Conservation (phyloP, 2,329 filamentous ascomycete genomes). For the Dactylellina parvicollis region DNA sequence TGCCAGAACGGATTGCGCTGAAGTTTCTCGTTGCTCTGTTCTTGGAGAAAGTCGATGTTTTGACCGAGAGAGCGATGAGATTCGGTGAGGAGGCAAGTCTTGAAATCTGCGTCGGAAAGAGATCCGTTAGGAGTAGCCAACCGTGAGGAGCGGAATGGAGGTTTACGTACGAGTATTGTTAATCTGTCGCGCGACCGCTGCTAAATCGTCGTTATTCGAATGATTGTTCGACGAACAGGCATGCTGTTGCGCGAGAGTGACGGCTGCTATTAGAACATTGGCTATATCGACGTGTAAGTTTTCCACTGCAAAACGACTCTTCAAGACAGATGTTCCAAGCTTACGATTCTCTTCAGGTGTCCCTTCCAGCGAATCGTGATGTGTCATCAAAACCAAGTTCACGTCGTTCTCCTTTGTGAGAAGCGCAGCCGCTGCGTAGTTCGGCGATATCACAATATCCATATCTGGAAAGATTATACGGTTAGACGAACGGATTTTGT, state of each 20-base stretch:
- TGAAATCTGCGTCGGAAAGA: slow-evolving; percentile 59
- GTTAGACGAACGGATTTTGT: neutral
- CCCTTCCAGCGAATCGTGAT: slow-evolving; percentile 60
- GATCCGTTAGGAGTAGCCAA: slow-evolving; percentile 21
- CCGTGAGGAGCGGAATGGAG: neutral
- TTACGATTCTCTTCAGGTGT: slow-evolving; percentile 56
- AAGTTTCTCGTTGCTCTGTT: slow-evolving; percentile 75
- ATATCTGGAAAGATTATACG: slow-evolving; percentile 56
- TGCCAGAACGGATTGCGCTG: slow-evolving; percentile 78
- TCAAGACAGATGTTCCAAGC: neutral
- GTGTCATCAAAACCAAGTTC: slow-evolving; percentile 61
- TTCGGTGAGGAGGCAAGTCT: slow-evolving; percentile 71
- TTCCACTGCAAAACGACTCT: slow-evolving; percentile 1
- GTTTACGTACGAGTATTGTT: slow-evolving; percentile 28
- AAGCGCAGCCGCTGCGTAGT: slow-evolving; percentile 64
- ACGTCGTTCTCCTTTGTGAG: slow-evolving; percentile 63
- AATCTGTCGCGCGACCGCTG: slow-evolving; percentile 59
- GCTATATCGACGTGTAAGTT: slow-evolving; percentile 39
- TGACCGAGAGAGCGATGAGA: slow-evolving; percentile 76
- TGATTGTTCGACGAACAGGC: slow-evolving; percentile 63
- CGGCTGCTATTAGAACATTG: slow-evolving; percentile 61
- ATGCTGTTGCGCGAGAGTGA: slow-evolving; percentile 62
- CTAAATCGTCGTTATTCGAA: slow-evolving; percentile 65
- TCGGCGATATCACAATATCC: slow-evolving; percentile 64
- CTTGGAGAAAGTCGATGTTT: slow-evolving; percentile 82